These are phyloP conservation scores for Calocera viscosa DNA, from an alignment of 768 basidiomycete genomes.

Conservation along the genomic window DNA sequence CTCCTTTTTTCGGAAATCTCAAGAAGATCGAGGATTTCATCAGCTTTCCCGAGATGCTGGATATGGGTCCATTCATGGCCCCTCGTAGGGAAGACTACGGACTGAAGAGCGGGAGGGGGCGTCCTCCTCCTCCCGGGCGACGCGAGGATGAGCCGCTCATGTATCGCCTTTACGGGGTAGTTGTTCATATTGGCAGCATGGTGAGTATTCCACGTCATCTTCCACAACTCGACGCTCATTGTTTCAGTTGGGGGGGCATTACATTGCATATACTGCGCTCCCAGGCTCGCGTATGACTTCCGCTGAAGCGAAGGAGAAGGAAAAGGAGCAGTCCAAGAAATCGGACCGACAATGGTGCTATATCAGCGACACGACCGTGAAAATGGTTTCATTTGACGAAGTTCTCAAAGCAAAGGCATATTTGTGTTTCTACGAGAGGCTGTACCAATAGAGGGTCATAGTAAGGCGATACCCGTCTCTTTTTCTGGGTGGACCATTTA, in stretches of 20 bases:
- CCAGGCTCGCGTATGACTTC: conserved; percentile 25
- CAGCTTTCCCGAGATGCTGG: conserved; percentile 76
- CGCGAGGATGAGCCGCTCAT: conserved; percentile 32
- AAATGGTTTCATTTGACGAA: conserved; percentile 68
- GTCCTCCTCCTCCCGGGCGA: conserved; percentile 19
- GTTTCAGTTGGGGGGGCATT: conserved; percentile 74
- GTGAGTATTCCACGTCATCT: conserved; percentile 33
- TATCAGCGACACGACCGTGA: conserved; percentile 81
- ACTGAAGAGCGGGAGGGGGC: conserved; percentile 26
- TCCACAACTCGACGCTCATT: not conserved
- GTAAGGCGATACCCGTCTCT: not conserved
- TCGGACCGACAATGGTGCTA: conserved; percentile 69
- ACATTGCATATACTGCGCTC: conserved; percentile 71
- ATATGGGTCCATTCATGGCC: conserved; percentile 75
- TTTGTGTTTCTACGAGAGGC: conserved; percentile 81
- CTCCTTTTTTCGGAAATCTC: conserved; percentile 39
- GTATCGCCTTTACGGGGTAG: conserved; percentile 66
- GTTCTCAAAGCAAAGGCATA: conserved; percentile 87
- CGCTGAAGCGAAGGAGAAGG: not conserved
- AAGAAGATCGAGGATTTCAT: conserved; percentile 89
- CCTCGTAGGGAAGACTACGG: conserved; percentile 64
- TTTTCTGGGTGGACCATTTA: not conserved
- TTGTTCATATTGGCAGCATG: conserved; percentile 81
- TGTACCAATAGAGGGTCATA: conserved; percentile 20
- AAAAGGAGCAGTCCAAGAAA: conserved; percentile 11